Evolutionary conservation across 345 rosid genomes (phyloP).

Genomic region (Moricandia arvensis): DNA sequence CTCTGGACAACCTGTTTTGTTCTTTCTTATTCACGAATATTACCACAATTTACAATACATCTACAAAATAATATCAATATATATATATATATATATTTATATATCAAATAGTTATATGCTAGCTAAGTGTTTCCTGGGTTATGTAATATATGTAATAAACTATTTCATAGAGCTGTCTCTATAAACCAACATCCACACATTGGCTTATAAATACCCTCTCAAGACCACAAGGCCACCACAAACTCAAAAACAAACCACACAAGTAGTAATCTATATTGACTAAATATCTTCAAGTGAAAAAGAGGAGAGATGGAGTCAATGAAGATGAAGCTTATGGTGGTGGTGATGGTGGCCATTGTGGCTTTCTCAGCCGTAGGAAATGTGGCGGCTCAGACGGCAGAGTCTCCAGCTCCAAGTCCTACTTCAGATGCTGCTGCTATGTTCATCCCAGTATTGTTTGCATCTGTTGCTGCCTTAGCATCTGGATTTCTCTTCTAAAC

Average conservation of each 20-base stretch:
- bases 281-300: conserved; percentile 2
- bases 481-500: conserved; percentile 34
- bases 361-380: conserved; percentile 39
- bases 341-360: conserved; percentile 32
- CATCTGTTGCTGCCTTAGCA: conserved; percentile 39
- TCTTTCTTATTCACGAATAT: conserved; percentile 17
- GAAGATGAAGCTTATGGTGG: conserved; percentile 37
- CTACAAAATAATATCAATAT: not conserved
- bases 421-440: conserved; percentile 38
- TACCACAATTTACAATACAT: not conserved
- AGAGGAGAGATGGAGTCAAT: conserved; percentile 31
- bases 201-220: conserved; percentile 29
- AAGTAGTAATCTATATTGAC: not conserved
- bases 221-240: conserved; percentile 17
- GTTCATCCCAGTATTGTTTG: conserved; percentile 39
- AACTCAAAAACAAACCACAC: conserved; percentile 20
- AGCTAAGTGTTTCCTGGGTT: conserved; percentile 5
- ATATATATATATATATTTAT: too few relatives aligned
- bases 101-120: not conserved
- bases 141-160: not conserved
- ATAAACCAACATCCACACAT: not conserved
- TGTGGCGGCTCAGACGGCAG: conserved; percentile 25
- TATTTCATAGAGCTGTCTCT: conserved; percentile 6
- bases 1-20: conserved; percentile 38
- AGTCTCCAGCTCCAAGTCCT: conserved; percentile 44